phyloP scores from a whole-genome alignment of 2,329 filamentous ascomycete species.

The Alternaria panax region DNA sequence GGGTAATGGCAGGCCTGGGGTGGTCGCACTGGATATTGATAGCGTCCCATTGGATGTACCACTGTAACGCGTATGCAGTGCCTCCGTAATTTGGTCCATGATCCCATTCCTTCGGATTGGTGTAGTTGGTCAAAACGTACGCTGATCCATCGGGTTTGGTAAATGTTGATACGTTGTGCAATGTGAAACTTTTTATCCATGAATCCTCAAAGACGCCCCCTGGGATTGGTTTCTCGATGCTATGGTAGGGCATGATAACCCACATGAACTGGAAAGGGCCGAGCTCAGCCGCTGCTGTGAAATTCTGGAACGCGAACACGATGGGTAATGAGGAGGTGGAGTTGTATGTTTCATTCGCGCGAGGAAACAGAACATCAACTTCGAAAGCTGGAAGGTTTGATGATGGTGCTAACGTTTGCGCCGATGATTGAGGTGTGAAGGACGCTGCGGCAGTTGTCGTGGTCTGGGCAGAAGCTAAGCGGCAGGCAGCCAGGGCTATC shows the following conservation, averaged over 20 bases:
- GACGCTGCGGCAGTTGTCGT: not conserved
- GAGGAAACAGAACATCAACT: not conserved
- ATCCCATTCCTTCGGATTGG: not conserved
- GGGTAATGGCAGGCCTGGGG: not conserved
- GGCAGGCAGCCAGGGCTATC: not conserved
- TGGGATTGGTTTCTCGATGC: not conserved
- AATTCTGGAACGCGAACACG: not conserved
- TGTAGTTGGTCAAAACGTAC: not conserved
- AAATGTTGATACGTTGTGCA: not conserved
- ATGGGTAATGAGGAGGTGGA: not conserved
- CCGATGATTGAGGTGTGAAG: not conserved
- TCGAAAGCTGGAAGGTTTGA: not conserved
- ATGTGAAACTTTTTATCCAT: not conserved
- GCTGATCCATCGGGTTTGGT: not conserved
- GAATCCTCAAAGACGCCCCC: not conserved
- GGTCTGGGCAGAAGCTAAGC: not conserved
- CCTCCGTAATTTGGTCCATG: not conserved
- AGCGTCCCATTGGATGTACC: not conserved
- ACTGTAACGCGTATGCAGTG: not conserved
- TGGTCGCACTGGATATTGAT: not conserved
- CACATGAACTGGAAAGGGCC: not conserved
- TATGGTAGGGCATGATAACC: not conserved
- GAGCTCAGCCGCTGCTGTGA: not conserved
- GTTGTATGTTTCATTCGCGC: not conserved
- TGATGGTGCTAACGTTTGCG: not conserved